Evolutionary conservation across 1,284 basidiomycete species (phyloP).

Genomic region (Ustilago vetiveriae): DNA sequence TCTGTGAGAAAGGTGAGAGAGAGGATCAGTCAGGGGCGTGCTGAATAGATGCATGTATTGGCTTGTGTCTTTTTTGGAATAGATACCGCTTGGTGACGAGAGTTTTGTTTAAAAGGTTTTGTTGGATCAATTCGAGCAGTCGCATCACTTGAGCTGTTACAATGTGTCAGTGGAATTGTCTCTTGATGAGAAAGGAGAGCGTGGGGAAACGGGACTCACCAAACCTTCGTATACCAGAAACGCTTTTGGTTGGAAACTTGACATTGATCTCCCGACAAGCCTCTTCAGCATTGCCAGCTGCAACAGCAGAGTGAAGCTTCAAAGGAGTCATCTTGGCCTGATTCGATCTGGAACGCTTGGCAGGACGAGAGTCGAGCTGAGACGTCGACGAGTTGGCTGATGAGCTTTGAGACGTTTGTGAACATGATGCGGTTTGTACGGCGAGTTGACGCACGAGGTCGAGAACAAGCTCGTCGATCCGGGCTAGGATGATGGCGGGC

Average conservation of each 20-base stretch:
- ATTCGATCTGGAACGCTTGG: constrained; percentile 4
- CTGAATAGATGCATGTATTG: background rate
- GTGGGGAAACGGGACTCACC: too few relatives aligned
- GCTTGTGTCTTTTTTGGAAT: too few relatives aligned
- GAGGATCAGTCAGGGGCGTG: too few relatives aligned
- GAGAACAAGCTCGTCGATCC: constrained; percentile 23
- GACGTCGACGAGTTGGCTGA: too few relatives aligned
- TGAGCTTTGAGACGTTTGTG: too few relatives aligned
- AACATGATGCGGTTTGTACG: background rate
- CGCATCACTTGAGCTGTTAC: constrained; percentile 40
- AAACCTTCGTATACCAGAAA: constrained; percentile 11
- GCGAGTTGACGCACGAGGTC: constrained; percentile 18
- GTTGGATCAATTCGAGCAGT: constrained; percentile 41
- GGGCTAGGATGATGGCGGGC: constrained; percentile 1
- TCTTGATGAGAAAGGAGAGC: too few relatives aligned
- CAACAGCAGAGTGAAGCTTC: background rate
- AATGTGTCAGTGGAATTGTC: too few relatives aligned
- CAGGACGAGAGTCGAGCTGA: background rate
- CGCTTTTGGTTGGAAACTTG: constrained; percentile 13
- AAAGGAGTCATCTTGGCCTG: too few relatives aligned
- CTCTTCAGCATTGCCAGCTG: background rate
- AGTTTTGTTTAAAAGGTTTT: constrained; percentile 10
- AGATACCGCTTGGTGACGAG: constrained; percentile 50
- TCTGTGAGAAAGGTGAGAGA: constrained; percentile 9
- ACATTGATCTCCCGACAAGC: background rate